phyloP scores from a whole-genome alignment of 805 yeast genomes.

The Yarrowia sp. region DNA sequence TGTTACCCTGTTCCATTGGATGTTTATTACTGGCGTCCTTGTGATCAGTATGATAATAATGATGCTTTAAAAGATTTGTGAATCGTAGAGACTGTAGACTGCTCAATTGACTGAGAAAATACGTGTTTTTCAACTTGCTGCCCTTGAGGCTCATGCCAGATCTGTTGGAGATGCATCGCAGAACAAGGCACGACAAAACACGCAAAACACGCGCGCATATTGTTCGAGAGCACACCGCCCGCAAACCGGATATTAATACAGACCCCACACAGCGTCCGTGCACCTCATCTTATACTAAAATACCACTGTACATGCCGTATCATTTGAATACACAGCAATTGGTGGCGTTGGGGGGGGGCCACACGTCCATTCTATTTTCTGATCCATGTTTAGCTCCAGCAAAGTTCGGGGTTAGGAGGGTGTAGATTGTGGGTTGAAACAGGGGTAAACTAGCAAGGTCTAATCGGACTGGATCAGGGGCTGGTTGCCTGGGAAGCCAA shows the following conservation, averaged over 20 bases:
- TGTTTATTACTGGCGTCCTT: slow-evolving; percentile 10
- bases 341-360: no score
- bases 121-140: neutral
- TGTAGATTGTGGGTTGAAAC: neutral
- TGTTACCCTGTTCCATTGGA: slow-evolving; percentile 25
- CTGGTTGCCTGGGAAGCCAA: no score
- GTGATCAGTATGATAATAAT: slow-evolving; percentile 21
- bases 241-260: no score
- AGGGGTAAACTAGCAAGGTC: neutral
- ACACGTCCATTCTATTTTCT: neutral
- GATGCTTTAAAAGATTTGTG: slow-evolving; percentile 3
- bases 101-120: neutral
- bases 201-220: no score
- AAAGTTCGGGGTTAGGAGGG: neutral
- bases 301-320: no score
- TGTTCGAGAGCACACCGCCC: no score
- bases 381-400: neutral
- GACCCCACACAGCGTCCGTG: no score
- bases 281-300: no score
- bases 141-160: neutral
- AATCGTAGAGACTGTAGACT: neutral
- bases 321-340: no score
- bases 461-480: neutral
- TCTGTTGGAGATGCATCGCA: no score
- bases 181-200: no score